Evolutionary conservation across 164 flowering plant genomes (phyloP).

Genomic region (Chimonanthus praecox): DNA sequence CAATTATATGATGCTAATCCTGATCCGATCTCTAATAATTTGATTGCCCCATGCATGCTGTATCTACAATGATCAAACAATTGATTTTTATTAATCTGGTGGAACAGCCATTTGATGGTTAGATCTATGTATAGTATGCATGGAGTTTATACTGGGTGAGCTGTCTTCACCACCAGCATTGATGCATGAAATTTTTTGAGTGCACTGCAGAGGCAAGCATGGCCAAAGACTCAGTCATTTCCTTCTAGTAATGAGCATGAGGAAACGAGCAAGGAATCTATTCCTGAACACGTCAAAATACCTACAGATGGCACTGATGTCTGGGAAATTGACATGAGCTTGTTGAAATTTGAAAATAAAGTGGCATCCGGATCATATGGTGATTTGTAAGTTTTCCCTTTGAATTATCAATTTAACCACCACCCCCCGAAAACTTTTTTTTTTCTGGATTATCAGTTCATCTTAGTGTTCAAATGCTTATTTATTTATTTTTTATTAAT

Average conservation of each 20-base stretch:
- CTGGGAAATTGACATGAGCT: slow-evolving; percentile 74
- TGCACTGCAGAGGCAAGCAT: slow-evolving; percentile 32
- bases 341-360: slow-evolving; percentile 53
- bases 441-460: no score
- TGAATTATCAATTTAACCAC: no score
- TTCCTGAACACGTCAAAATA: slow-evolving; percentile 38
- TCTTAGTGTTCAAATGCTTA: neutral
- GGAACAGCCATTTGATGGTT: no score
- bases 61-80: no score
- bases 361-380: slow-evolving; percentile 75
- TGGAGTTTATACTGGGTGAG: no score
- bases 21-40: no score
- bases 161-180: no score
- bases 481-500: neutral
- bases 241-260: slow-evolving; percentile 26
- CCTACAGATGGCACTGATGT: slow-evolving; percentile 68
- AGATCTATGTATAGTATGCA: no score
- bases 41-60: no score
- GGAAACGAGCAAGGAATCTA: slow-evolving; percentile 18
- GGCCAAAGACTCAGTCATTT: slow-evolving; percentile 17
- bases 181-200: neutral
- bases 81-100: no score
- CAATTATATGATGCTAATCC: no score
- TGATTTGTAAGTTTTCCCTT: slow-evolving; percentile 65
- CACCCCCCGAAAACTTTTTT: no score